Conservation (phyloP, 2,329 filamentous ascomycete genomes). For the Aspergillus sp. region DNA sequence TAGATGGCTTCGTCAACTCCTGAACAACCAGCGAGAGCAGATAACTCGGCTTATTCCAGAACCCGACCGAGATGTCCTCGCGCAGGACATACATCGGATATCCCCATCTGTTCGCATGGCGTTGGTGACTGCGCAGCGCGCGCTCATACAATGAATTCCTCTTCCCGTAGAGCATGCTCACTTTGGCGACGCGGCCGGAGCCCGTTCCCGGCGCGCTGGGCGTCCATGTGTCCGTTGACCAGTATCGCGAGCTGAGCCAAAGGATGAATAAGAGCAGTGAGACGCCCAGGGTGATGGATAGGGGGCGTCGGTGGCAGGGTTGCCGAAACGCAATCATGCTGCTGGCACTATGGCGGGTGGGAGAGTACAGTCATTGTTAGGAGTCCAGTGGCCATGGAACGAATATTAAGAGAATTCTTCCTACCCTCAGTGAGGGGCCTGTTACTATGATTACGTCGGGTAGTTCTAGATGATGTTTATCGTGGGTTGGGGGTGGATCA, state of each 20-base stretch:
- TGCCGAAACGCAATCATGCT: not conserved
- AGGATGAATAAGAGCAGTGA: not conserved
- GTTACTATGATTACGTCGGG: too few species aligned
- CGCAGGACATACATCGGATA: conserved; percentile 36
- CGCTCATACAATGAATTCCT: conserved; percentile 31
- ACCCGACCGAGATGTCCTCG: conserved; percentile 29
- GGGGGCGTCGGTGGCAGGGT: not conserved
- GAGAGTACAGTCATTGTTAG: not conserved
- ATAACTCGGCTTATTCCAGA: conserved; percentile 35
- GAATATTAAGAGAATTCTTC: not conserved
- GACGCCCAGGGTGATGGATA: not conserved
- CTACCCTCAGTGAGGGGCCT: too few species aligned
- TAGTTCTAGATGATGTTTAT: not conserved
- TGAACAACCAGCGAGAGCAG: conserved; percentile 27
- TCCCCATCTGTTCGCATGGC: conserved; percentile 32
- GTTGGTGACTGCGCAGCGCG: conserved; percentile 34
- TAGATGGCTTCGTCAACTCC: conserved; percentile 31
- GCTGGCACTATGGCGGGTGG: not conserved
- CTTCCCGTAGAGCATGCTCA: conserved; percentile 34
- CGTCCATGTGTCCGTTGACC: not conserved
- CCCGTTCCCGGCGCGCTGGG: not conserved
- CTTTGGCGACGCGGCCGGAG: conserved; percentile 24
- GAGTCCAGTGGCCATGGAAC: not conserved
- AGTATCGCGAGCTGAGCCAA: not conserved
- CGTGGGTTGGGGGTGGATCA: not conserved